Evolutionary conservation across 2,329 filamentous ascomycete species (phyloP), one percentile per base, ranked within the genome.

Genomic region (Triangularia verruculosa): DNA sequence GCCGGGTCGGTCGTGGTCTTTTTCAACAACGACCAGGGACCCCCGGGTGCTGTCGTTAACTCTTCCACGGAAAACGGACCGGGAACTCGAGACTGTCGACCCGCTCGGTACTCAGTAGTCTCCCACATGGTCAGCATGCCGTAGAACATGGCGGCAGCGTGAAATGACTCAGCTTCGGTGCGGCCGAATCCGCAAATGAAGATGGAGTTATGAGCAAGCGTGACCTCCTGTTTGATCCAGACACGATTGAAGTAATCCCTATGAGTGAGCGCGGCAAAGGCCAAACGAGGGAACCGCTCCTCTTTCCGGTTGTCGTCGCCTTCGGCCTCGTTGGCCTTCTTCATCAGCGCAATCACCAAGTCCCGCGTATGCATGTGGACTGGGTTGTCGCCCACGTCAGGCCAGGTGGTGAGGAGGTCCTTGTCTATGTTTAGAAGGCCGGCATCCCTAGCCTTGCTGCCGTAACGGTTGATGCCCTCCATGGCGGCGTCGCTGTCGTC

Each of bases 201-300:
- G 2, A 56, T 20, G 25, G 53, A 27, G 8, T 56, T 56, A 11
- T 13, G 20, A 24, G 53, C 53, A 25, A 56, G 53, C 20, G 53
- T 56, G 13, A 56, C 30, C 20, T 56, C 53, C 53, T 56, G 53
- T 25, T 56, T 56, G 25, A 56, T 32, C 53, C 53, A 56, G 3
- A 56, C 53, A 8, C 53, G 53, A 7, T 56, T 56, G 24, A 56
- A 56, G 13, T 56, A 56, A 5, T 56, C 4, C 24, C 53, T 15
- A 3, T 20, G 53, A 27, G 53, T 56, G 8, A 56, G 9, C 6
- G 53, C 53, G 11, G 53, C 53, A 7, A 56, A 56, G 3, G 24
- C 53, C 12, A 56, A 13, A 27, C 53, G 53, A 9, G 53, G 53
- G 30, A 56, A 56, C 53, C 53, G 53, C 17, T 56, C 24, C 9